phyloP scores from a whole-genome alignment of 1,139 yeast genomes.

The Diutina ranongensis region DNA sequence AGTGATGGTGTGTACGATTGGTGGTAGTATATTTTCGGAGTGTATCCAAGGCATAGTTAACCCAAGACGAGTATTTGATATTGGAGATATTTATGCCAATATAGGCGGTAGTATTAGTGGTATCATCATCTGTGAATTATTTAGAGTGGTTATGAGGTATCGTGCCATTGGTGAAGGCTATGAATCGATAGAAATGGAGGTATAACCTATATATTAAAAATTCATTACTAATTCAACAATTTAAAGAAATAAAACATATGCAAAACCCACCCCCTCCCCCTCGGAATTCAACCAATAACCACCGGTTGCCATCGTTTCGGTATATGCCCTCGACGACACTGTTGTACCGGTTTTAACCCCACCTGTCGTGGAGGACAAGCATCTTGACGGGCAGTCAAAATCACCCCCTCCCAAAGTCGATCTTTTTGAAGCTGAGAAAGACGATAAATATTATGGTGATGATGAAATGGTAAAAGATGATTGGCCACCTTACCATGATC shows the following conservation, averaged over 20 bases:
- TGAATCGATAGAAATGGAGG: neutral
- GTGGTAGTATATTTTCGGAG: constrained; percentile 43
- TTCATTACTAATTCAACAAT: neutral
- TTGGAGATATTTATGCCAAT: constrained; percentile 39
- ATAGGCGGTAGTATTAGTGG: neutral
- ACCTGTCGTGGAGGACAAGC: neutral
- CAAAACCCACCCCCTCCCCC: too few relatives aligned
- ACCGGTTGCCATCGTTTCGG: neutral
- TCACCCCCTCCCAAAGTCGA: constrained; percentile 5
- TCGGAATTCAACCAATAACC: too few relatives aligned
- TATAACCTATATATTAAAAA: too few relatives aligned
- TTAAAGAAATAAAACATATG: neutral
- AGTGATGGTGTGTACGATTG: constrained; percentile 28
- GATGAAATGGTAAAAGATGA: neutral
- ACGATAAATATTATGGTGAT: neutral
- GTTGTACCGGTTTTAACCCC: neutral
- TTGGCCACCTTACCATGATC: neutral
- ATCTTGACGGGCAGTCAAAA: constrained; percentile 4
- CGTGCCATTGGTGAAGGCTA: neutral
- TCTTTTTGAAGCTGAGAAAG: neutral
- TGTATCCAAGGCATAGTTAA: constrained; percentile 22
- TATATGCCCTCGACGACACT: neutral
- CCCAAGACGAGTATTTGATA: constrained; percentile 18
- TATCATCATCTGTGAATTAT: neutral
- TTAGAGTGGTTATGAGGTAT: neutral